Conservation (phyloP, 257 asterid species). For the Agastache rugosa region DNA sequence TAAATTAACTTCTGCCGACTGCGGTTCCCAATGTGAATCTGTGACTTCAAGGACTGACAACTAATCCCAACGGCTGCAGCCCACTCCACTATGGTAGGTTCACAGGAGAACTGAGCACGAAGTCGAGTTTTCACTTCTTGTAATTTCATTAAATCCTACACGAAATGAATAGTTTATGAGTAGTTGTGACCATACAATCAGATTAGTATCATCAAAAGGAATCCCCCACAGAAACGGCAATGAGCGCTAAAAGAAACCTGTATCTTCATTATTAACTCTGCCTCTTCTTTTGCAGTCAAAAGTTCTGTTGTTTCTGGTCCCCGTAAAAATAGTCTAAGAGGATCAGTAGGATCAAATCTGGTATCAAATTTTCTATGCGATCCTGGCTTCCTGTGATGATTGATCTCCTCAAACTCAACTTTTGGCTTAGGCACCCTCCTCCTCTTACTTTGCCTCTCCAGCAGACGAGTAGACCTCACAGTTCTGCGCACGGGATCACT, state of each 20-base stretch:
- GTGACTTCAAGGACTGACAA: conserved; percentile 60
- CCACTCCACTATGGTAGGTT: conserved; percentile 87
- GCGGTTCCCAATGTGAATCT: conserved; percentile 58
- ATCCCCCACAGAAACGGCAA: conserved; percentile 18
- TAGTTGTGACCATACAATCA: conserved; percentile 21
- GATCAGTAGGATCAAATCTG: conserved; percentile 61
- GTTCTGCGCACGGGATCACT: conserved; percentile 46
- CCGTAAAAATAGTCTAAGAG: conserved; percentile 63
- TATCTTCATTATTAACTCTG: conserved; percentile 67
- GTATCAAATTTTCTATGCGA: conserved; percentile 47
- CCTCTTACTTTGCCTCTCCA: conserved; percentile 68
- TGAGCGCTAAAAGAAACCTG: conserved; percentile 57
- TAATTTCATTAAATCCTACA: conserved; percentile 68
- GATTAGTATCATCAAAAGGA: conserved; percentile 9
- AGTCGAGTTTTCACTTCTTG: conserved; percentile 63
- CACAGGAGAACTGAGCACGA: conserved; percentile 65
- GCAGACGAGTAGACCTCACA: conserved; percentile 79
- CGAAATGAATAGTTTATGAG: conserved; percentile 31
- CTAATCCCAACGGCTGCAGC: conserved; percentile 72
- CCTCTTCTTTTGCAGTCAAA: conserved; percentile 74
- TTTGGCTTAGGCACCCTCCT: conserved; percentile 49
- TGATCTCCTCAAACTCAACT: conserved; percentile 51
- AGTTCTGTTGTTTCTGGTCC: conserved; percentile 80
- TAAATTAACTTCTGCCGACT: conserved; percentile 84
- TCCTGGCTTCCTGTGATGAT: conserved; percentile 46